phyloP scores from a whole-genome alignment of 192 early-diverging fungal genomes.

The Coemansia sp. region DNA sequence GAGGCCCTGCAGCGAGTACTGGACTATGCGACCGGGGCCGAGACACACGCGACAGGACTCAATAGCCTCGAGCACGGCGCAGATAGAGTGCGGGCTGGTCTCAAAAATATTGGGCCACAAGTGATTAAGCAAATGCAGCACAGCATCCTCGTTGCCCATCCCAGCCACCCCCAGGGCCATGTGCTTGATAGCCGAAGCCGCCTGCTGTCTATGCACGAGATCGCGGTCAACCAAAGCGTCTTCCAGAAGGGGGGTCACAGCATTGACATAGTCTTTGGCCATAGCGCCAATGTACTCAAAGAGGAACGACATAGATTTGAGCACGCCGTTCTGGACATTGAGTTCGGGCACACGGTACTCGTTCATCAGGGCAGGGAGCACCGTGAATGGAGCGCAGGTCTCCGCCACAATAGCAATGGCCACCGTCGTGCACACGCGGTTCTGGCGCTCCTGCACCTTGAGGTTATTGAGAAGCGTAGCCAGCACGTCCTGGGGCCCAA shows the following conservation, averaged over 20 bases:
- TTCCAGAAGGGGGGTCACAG: slow-evolving; percentile 91
- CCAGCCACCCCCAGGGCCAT: slow-evolving; percentile 93
- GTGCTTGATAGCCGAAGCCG: slow-evolving; percentile 93
- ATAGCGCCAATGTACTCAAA: slow-evolving; percentile 99
- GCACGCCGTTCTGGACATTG: slow-evolving; percentile 98
- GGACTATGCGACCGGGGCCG: slow-evolving; percentile 78
- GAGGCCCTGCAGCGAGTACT: slow-evolving; percentile 89
- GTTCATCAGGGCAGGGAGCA: slow-evolving; percentile 97
- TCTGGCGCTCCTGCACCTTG: slow-evolving; percentile 98
- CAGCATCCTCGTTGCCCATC: slow-evolving; percentile 86
- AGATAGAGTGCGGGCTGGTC: slow-evolving; percentile 93
- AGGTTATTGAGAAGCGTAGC: slow-evolving; percentile 98
- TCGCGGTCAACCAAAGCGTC: slow-evolving; percentile 98
- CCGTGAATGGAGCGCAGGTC: slow-evolving; percentile 96
- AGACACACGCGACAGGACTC: slow-evolving; percentile 90
- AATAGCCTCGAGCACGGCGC: slow-evolving; percentile 95
- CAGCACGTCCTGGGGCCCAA: slow-evolving; percentile 98
- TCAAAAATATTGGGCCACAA: slow-evolving; percentile 99
- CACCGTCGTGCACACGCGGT: slow-evolving; percentile 98
- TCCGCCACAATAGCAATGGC: slow-evolving; percentile 98
- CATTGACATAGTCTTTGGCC: slow-evolving; percentile 98
- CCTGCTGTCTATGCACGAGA: slow-evolving; percentile 96
- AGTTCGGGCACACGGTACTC: slow-evolving; percentile 99
- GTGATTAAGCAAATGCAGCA: slow-evolving; percentile 91
- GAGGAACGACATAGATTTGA: slow-evolving; percentile 92